These are phyloP conservation scores for Dillenia turbinata DNA, from an alignment of 164 flowering plant genomes.

Conservation along the genomic window DNA sequence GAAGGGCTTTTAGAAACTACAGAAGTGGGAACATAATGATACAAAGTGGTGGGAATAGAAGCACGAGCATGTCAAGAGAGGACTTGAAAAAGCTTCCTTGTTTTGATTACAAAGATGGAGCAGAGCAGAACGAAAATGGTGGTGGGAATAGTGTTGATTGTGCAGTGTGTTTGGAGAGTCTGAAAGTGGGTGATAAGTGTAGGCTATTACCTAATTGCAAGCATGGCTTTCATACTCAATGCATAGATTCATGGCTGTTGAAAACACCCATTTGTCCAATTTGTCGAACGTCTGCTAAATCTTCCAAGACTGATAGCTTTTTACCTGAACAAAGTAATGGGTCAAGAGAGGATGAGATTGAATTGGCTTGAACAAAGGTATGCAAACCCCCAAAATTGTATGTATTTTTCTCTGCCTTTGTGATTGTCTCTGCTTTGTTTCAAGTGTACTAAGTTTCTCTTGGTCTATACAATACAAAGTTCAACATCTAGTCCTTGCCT, in stretches of 20 bases:
- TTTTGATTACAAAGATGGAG: conserved; percentile 33
- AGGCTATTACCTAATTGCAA: conserved; percentile 37
- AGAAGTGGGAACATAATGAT: neutral
- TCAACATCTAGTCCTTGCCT: too few species aligned
- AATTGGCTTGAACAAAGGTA: too few species aligned
- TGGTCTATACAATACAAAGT: too few species aligned
- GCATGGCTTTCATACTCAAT: conserved; percentile 45
- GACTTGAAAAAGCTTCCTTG: conserved; percentile 62
- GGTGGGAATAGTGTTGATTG: conserved; percentile 25
- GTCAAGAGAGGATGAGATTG: too few species aligned
- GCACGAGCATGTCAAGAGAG: conserved; percentile 37
- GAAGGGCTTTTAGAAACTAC: conserved; percentile 44
- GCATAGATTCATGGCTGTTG: conserved; percentile 46
- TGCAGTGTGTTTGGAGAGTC: conserved; percentile 45
- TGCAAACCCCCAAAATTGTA: too few species aligned
- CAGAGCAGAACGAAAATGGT: conserved; percentile 14
- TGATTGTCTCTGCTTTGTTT: too few species aligned
- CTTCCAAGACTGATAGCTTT: neutral
- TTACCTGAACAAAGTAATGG: too few species aligned
- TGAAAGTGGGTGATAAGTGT: conserved; percentile 41
- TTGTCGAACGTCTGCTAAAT: conserved; percentile 26
- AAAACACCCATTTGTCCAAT: conserved; percentile 45
- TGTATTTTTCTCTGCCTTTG: too few species aligned
- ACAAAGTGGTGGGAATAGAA: conserved; percentile 6
- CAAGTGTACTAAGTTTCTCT: too few species aligned